A percentile compares a stretch with the other conserved stretches of the same genome.
Conservation (phyloP, 1,284 basidiomycete species). For the Trichosporon sp. region DNA sequence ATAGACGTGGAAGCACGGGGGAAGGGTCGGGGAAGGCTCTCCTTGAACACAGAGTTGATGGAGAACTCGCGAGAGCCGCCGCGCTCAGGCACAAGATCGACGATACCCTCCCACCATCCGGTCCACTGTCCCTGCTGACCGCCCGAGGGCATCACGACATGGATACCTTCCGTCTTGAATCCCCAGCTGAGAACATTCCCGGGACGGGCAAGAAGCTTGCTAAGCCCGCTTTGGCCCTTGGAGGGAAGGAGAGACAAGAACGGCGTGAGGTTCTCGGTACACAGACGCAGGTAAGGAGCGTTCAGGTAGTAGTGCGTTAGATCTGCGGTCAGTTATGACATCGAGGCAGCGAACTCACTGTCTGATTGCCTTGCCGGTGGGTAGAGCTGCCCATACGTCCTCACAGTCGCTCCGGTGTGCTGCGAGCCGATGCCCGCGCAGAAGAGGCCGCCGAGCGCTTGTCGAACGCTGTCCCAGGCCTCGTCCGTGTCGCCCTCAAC, state of each 20-base stretch:
- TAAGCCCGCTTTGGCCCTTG: conserved; percentile 85
- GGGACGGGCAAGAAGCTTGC: conserved; percentile 77
- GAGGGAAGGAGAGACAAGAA: conserved; percentile 93
- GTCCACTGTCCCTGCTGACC: conserved; percentile 53
- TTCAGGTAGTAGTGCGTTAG: conserved; percentile 50
- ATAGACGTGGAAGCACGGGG: conserved; percentile 58
- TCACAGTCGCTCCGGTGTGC: conserved; percentile 56
- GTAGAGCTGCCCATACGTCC: conserved; percentile 54
- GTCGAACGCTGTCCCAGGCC: conserved; percentile 78
- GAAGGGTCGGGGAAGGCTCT: conserved; percentile 55
- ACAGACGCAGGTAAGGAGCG: conserved; percentile 75
- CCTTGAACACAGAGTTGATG: conserved; percentile 67
- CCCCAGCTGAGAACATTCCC: conserved; percentile 78
- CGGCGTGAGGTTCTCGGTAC: conserved; percentile 94
- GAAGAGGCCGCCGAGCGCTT: conserved; percentile 86
- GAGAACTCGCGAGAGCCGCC: conserved; percentile 68
- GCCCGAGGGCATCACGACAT: conserved; percentile 40
- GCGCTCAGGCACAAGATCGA: conserved; percentile 64
- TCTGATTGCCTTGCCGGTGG: conserved; percentile 47
- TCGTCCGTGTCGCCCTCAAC: conserved; percentile 55
- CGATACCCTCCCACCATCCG: conserved; percentile 75
- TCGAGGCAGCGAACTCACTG: conserved; percentile 8
- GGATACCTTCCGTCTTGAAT: conserved; percentile 56
- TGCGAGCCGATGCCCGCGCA: conserved; percentile 76
- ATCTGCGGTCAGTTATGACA: conserved; percentile 18